Conservation (phyloP, 1,284 basidiomycete species). For the Xerocomus cyaneibrunnescens region DNA sequence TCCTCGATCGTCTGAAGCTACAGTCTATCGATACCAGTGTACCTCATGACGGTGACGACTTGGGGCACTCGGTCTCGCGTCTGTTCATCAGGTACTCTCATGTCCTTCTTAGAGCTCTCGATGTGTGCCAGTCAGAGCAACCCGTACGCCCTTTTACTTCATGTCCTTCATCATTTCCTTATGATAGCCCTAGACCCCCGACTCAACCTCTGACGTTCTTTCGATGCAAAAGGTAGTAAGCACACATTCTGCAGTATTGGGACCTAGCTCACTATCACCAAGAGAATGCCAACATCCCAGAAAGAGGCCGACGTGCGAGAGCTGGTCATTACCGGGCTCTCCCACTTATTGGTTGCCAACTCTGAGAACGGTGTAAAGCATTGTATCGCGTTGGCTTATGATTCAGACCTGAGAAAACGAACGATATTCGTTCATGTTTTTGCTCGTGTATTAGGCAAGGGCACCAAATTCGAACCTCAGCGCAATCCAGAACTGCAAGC, state of each 20-base stretch:
- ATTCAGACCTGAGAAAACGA: conserved; percentile 70
- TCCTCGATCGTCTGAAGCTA: conserved; percentile 78
- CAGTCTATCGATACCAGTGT: conserved; percentile 53
- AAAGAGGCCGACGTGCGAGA: conserved; percentile 66
- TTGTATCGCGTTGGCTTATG: conserved; percentile 79
- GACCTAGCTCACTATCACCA: conserved; percentile 6
- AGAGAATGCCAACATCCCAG: conserved; percentile 50
- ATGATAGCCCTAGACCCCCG: conserved; percentile 40
- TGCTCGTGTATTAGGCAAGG: conserved; percentile 79
- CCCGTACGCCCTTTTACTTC: conserved; percentile 37
- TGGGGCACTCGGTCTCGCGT: conserved; percentile 67
- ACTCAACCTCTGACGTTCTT: conserved; percentile 53
- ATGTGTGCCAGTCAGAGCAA: conserved; percentile 47
- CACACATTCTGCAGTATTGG: conserved; percentile 1
- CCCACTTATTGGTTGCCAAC: conserved; percentile 82
- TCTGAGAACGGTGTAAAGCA: conserved; percentile 90
- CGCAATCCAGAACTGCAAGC: conserved; percentile 52
- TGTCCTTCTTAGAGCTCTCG: conserved; percentile 63
- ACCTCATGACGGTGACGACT: conserved; percentile 59
- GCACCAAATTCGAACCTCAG: conserved; percentile 67
- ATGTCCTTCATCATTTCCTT: conserved; percentile 2
- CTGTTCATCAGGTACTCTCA: conserved; percentile 77
- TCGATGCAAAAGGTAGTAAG: conserved; percentile 53
- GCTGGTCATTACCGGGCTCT: conserved; percentile 72
- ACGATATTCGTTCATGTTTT: conserved; percentile 89